Evolutionary conservation across 805 yeast genomes (phyloP).

Genomic region (Sporopachydermia lactativora): DNA sequence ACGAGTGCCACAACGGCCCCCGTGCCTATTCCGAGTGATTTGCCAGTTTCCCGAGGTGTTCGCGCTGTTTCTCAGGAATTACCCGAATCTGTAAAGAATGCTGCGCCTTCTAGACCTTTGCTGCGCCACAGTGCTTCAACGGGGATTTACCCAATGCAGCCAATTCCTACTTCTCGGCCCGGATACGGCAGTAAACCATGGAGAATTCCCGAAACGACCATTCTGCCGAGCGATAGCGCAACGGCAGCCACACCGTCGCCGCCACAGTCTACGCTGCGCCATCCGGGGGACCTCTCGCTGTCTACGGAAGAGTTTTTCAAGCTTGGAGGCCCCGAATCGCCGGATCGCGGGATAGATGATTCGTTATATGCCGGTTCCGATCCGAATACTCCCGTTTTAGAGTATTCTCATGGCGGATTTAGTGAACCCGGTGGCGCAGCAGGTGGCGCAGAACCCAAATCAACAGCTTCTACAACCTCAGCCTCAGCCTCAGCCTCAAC

Average conservation of each 20-base stretch:
- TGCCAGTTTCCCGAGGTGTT: too few species aligned
- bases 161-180: too few species aligned
- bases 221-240: too few species aligned
- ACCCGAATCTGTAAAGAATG: not conserved
- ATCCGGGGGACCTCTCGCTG: not conserved
- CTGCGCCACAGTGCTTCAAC: not conserved
- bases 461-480: conserved; percentile 4
- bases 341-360: not conserved
- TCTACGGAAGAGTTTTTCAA: conserved; percentile 1
- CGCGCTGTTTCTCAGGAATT: conserved; percentile 1
- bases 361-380: not conserved
- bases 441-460: conserved; percentile 3
- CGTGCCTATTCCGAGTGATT: too few species aligned
- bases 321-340: not conserved
- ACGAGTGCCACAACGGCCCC: too few species aligned
- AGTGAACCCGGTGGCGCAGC: too few species aligned
- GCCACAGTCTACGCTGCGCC: not conserved
- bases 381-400: not conserved
- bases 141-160: too few species aligned
- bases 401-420: too few species aligned
- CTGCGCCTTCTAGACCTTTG: not conserved
- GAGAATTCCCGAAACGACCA: too few species aligned
- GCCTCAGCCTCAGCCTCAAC: conserved; percentile 5
- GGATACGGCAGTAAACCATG: too few species aligned
- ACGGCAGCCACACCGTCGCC: not conserved